Conservation (phyloP, 352 stramenopile genomes). For the Saprolegnia parasitica region DNA sequence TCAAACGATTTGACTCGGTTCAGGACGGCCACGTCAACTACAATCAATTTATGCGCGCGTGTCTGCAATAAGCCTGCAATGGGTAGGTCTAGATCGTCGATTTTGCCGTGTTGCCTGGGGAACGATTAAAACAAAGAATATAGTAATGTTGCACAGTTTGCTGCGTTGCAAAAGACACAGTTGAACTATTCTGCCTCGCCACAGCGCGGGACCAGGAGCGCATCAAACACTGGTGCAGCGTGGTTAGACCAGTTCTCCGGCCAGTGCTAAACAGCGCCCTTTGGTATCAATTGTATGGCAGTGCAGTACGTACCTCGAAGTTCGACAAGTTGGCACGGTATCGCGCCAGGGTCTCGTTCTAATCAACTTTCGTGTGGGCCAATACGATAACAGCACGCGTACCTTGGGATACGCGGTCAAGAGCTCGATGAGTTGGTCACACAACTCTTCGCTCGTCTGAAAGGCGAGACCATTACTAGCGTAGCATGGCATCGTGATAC, state of each 20-base stretch:
- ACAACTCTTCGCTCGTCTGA: constrained; percentile 49
- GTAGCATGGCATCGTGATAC: neutral
- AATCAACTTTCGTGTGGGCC: neutral
- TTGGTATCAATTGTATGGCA: neutral
- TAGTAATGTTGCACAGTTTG: neutral
- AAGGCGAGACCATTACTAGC: constrained; percentile 74
- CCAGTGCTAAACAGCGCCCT: constrained; percentile 44
- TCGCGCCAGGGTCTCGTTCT: constrained; percentile 38
- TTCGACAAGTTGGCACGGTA: constrained; percentile 45
- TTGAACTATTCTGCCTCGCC: neutral
- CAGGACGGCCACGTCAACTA: constrained; percentile 62
- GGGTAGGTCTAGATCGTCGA: no score
- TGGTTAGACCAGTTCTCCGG: constrained; percentile 68
- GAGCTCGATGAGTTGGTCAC: constrained; percentile 54
- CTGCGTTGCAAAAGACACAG: neutral
- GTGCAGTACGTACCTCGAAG: constrained; percentile 46
- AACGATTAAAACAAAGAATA: no score
- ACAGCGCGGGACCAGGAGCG: neutral
- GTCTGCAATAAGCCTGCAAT: constrained; percentile 34
- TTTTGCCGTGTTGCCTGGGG: no score
- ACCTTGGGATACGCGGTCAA: constrained; percentile 52
- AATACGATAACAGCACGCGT: neutral
- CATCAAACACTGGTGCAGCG: constrained; percentile 54
- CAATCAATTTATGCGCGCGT: constrained; percentile 68
- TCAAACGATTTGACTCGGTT: constrained; percentile 60